Conservation (phyloP, 1,139 yeast genomes). For the Yamadazyma sp. region DNA sequence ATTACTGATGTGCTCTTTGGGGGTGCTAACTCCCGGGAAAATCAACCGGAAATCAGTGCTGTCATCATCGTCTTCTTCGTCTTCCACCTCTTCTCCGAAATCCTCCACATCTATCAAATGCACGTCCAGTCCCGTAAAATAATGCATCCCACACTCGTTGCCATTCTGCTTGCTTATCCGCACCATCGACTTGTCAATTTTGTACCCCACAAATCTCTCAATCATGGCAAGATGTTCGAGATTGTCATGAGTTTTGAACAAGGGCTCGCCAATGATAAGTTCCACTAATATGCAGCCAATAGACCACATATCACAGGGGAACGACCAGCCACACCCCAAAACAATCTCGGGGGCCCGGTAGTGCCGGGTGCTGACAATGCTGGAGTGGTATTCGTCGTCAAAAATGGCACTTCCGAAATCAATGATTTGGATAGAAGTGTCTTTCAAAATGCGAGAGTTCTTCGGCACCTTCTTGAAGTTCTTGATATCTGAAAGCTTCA, state of each 20-base stretch:
- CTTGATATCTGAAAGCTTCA: constrained; percentile 22
- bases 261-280: constrained; percentile 90
- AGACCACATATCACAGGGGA: constrained; percentile 95
- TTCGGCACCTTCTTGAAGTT: constrained; percentile 35
- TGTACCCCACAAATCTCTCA: constrained; percentile 66
- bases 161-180: constrained; percentile 33
- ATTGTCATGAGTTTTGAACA: constrained; percentile 93
- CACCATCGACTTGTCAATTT: constrained; percentile 40
- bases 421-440: constrained; percentile 83
- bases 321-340: constrained; percentile 89
- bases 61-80: constrained; percentile 23
- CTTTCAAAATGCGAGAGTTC: constrained; percentile 55
- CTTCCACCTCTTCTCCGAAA: constrained; percentile 19
- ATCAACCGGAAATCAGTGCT: constrained; percentile 24
- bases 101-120: constrained; percentile 18
- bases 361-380: constrained; percentile 91
- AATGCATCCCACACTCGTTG: constrained; percentile 45
- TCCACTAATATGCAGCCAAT: constrained; percentile 93
- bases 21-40: constrained; percentile 38
- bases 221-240: constrained; percentile 93
- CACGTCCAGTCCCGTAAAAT: constrained; percentile 25
- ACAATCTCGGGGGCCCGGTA: constrained; percentile 97
- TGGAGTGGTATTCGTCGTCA: constrained; percentile 89
- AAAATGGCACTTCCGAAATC: constrained; percentile 97
- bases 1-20: constrained; percentile 48